These are phyloP conservation scores for Citrus cavaleriei DNA, from an alignment of 345 rosid species.

Conservation along the genomic window DNA sequence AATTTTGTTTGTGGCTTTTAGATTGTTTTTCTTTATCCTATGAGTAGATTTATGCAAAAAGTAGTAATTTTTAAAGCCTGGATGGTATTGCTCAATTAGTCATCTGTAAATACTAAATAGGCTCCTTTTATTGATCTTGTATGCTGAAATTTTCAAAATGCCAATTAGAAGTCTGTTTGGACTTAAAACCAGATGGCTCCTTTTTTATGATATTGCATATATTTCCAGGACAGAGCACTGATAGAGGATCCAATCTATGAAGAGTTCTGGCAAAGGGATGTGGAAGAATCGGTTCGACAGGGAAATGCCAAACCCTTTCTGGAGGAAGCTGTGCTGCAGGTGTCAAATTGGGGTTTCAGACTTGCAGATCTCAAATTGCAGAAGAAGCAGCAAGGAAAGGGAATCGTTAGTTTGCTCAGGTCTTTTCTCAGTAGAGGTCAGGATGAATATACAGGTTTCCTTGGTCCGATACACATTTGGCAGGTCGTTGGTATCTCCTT, in stretches of 20 bases:
- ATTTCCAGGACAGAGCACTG: constrained; percentile 56
- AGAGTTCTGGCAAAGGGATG: constrained; percentile 77
- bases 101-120: not conserved
- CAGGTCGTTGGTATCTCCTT: constrained; percentile 40
- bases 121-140: not conserved
- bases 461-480: constrained; percentile 76
- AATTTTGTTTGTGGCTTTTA: not conserved
- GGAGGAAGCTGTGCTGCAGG: constrained; percentile 65
- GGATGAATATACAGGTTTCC: constrained; percentile 57
- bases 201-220: not conserved
- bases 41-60: not conserved
- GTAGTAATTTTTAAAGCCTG: not conserved
- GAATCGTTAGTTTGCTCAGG: constrained; percentile 39
- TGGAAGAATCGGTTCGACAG: constrained; percentile 67
- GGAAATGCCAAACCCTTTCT: constrained; percentile 57
- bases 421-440: constrained; percentile 26
- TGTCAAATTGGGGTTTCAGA: constrained; percentile 68
- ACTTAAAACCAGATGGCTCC: not conserved
- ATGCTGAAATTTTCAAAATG: not conserved
- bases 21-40: not conserved
- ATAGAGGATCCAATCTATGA: constrained; percentile 65
- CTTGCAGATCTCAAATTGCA: constrained; percentile 54
- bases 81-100: not conserved
- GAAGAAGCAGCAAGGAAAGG: constrained; percentile 44
- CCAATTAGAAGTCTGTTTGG: not conserved